Evolutionary conservation across 768 basidiomycete species (phyloP).

Genomic region (Naganishia vaughanmartiniae): DNA sequence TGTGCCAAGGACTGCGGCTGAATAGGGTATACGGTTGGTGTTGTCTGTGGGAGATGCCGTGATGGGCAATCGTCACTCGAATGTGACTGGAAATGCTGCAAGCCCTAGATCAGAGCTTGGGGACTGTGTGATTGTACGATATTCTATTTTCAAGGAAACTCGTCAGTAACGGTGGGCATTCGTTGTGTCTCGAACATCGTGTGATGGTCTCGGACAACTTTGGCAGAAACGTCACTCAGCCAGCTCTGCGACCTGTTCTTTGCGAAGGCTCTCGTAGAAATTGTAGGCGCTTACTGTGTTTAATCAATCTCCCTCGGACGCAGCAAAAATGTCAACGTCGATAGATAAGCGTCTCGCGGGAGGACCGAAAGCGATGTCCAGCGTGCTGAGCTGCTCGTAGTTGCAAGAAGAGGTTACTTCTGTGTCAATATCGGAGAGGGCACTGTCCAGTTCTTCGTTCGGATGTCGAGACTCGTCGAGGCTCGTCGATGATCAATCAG

Average conservation of each 20-base stretch:
- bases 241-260: no score
- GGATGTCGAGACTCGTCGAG: no score
- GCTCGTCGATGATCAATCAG: no score
- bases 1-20: neutral
- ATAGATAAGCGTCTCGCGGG: neutral
- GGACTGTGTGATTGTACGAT: no score
- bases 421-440: neutral
- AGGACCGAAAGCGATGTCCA: neutral
- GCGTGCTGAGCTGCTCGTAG: neutral
- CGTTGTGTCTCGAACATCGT: no score
- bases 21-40: constrained; percentile 3
- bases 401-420: neutral
- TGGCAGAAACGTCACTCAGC: no score
- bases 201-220: no score
- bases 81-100: neutral
- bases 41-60: neutral
- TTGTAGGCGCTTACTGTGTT: neutral
- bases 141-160: neutral
- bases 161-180: neutral
- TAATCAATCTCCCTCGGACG: neutral
- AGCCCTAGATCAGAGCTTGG: neutral
- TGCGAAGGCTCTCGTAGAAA: neutral
- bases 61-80: neutral
- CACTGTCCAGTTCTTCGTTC: neutral
- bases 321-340: neutral